phyloP scores from a whole-genome alignment of 306 rosid genomes.

The Cotoneaster glaucophyllus region DNA sequence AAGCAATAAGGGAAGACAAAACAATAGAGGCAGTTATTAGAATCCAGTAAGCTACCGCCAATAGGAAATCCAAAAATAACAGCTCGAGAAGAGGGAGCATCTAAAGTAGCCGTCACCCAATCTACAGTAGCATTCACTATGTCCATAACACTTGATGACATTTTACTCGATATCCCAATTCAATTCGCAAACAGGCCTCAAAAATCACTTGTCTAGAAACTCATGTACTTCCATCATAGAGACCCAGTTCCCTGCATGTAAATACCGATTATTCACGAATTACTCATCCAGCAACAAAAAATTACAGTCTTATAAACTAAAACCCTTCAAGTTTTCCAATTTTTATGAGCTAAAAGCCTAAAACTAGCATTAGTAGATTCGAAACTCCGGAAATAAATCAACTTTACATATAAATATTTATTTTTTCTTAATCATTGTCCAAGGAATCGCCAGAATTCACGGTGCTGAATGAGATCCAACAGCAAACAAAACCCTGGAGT shows the following conservation, averaged over 20 bases:
- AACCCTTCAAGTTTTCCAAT: background rate
- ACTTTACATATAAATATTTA: background rate
- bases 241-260: slow-evolving; percentile 23
- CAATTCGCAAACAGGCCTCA: slow-evolving; percentile 22
- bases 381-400: background rate
- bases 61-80: slow-evolving; percentile 80
- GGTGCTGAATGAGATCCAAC: slow-evolving; percentile 6
- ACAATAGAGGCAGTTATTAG: background rate
- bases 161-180: slow-evolving; percentile 26
- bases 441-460: background rate
- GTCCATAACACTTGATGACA: slow-evolving; percentile 45
- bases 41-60: slow-evolving; percentile 53
- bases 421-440: background rate
- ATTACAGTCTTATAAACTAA: background rate
- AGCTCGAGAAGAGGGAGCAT: slow-evolving; percentile 87
- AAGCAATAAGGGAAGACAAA: background rate
- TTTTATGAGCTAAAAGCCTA: background rate
- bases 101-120: slow-evolving; percentile 55
- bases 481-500: background rate
- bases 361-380: background rate
- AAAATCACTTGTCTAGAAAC: slow-evolving; percentile 15
- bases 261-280: background rate
- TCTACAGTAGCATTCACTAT: slow-evolving; percentile 47
- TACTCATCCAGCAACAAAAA: background rate
- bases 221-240: background rate